Evolutionary conservation across 495 filamentous ascomycete species (phyloP).

Genomic region (Daldinia bambusicola): DNA sequence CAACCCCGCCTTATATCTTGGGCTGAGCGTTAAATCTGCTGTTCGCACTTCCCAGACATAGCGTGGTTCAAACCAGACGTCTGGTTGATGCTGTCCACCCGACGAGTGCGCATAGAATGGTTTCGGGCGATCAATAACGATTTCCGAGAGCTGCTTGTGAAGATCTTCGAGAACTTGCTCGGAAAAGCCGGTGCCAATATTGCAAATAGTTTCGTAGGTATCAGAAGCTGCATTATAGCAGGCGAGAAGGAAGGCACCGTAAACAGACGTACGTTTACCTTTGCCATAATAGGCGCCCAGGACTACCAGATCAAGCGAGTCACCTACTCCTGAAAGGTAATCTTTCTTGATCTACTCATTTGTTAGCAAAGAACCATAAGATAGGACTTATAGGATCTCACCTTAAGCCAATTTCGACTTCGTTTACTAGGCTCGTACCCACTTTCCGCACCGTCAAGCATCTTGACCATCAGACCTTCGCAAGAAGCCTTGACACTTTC

Average conservation of each 20-base stretch:
- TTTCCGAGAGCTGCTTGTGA: slow-evolving; percentile 72
- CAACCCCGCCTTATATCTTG: slow-evolving; percentile 84
- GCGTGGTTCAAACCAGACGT: slow-evolving; percentile 97
- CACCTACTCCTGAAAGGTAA: slow-evolving; percentile 90
- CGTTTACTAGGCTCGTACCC: slow-evolving; percentile 95
- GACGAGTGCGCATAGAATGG: slow-evolving; percentile 90
- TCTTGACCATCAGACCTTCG: slow-evolving; percentile 99
- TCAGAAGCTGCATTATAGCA: slow-evolving; percentile 86
- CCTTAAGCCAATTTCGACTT: slow-evolving; percentile 97
- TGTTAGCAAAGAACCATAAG: slow-evolving; percentile 34
- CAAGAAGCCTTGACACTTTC: slow-evolving; percentile 94
- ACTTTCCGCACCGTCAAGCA: slow-evolving; percentile 90
- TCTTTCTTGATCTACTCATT: slow-evolving; percentile 86
- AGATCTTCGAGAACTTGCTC: slow-evolving; percentile 86
- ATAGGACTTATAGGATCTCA: slow-evolving; percentile 48
- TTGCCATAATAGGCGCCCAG: slow-evolving; percentile 93
- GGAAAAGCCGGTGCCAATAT: slow-evolving; percentile 97
- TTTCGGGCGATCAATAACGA: slow-evolving; percentile 88
- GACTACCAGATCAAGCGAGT: slow-evolving; percentile 96
- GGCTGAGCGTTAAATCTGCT: slow-evolving; percentile 91
- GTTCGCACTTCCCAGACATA: slow-evolving; percentile 98
- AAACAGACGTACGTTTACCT: slow-evolving; percentile 93
- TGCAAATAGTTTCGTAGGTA: slow-evolving; percentile 93
- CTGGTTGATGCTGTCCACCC: slow-evolving; percentile 89
- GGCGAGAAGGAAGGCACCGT: slow-evolving; percentile 93